phyloP scores from a whole-genome alignment of 805 yeast species.

The Starmera dryadoides region DNA sequence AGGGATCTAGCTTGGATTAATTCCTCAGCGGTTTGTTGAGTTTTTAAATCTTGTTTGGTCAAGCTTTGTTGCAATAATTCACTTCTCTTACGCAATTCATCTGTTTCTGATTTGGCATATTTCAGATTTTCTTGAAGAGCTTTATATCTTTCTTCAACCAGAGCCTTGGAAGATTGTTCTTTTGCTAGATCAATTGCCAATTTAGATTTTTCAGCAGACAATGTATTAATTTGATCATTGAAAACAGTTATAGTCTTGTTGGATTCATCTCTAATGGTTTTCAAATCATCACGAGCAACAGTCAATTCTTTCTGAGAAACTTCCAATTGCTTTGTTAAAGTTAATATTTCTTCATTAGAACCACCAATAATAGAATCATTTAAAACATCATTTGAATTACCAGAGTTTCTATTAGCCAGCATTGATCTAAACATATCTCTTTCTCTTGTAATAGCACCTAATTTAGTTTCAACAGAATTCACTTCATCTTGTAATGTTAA shows the following conservation, averaged over 20 bases:
- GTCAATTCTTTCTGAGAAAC: conserved; percentile 9
- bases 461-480: conserved; percentile 39
- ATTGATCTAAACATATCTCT: conserved; percentile 55
- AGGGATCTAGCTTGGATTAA: conserved; percentile 43
- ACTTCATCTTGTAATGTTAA: conserved; percentile 54
- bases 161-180: conserved; percentile 44
- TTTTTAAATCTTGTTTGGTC: conserved; percentile 39
- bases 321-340: conserved; percentile 10
- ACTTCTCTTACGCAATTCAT: conserved; percentile 32
- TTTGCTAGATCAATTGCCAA: conserved; percentile 43
- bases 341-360: conserved; percentile 3
- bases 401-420: conserved; percentile 15
- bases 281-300: conserved; percentile 12
- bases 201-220: conserved; percentile 37
- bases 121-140: conserved; percentile 32
- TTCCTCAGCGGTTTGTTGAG: conserved; percentile 45
- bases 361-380: conserved; percentile 9
- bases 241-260: conserved; percentile 42
- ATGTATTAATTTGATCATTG: conserved; percentile 33
- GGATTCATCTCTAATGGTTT: conserved; percentile 25
- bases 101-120: conserved; percentile 36
- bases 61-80: conserved; percentile 34
- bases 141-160: conserved; percentile 45
- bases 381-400: conserved; percentile 8
- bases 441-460: conserved; percentile 52